Evolutionary conservation across 257 asterid genomes (phyloP), one percentile per base, ranked within the genome.

Genomic region (Solanum lignicaule): DNA sequence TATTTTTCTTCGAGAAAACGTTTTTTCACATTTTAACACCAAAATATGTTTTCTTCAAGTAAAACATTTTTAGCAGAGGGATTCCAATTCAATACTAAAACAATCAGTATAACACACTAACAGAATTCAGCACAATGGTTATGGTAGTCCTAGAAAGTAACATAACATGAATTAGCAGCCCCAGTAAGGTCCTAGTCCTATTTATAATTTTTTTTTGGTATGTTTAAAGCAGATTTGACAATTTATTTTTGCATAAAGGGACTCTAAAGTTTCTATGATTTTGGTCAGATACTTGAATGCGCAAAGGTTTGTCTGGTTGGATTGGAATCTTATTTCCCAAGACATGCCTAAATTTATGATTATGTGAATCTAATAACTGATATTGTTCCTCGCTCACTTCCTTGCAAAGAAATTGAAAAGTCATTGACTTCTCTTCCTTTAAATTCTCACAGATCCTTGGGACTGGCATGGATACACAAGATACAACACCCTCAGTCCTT

Each of bases 401-500:
- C 43, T 48, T 68, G 32, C 6, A 10, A 82, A 9, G 76, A 55
- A 43, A 25, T 15, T 79, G 69, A 18, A 32, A 38, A 20, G 6
- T 43, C 25, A 48, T 36, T 52, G 68, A 23, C 23, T 58, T 83
- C 46, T 60, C 58, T n/a, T 29, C 13, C 72, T 43, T 52, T 55
- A 58, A 87, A 65, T 88, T 84, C 86, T 86, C 92, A 91, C 96
- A 97, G 99, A 95, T 97, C 89, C 94, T 97, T 81, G 99, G 99
- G 87, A 97, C 99, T 73, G 99, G 99, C 83, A 95, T 97, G 99
- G 99, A 97, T 91, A 97, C 99, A 32, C 99, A 95, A 90, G 99
- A 97, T 89, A 97, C 99, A 36, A 93, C 99, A 10, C 96, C 99
- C 86, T 94, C 99, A 15, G 99, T 97, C 87, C 93, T 97, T 71